Percentiles rank a stretch among this genome's conserved stretches.
Conservation (phyloP, 352 stramenopile genomes). For the Phytophthora sp. region DNA sequence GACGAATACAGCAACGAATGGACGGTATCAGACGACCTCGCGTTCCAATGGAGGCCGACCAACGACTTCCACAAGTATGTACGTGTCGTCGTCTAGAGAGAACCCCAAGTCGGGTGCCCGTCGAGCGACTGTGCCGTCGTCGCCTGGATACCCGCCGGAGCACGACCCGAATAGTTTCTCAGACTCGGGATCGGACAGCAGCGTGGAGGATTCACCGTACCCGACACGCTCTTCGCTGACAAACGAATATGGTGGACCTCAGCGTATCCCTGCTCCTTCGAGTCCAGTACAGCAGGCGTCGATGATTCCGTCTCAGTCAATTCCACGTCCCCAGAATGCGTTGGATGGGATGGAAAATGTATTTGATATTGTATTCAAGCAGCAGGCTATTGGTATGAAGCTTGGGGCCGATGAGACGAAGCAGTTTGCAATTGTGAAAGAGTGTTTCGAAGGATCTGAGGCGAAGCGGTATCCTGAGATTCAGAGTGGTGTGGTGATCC, state of each 20-base stretch:
- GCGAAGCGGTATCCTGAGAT: conserved; percentile 80
- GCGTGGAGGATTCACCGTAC: conserved; percentile 43
- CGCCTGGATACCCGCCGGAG: conserved; percentile 30
- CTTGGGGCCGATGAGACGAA: conserved; percentile 70
- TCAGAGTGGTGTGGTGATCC: conserved; percentile 79
- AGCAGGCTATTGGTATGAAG: conserved; percentile 86
- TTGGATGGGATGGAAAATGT: conserved; percentile 77
- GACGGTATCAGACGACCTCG: conserved; percentile 10
- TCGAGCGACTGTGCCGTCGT: conserved; percentile 23
- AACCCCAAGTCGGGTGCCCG: conserved; percentile 17
- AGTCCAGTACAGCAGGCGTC: conserved; percentile 36
- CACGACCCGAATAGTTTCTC: conserved; percentile 49
- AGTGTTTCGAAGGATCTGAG: conserved; percentile 82
- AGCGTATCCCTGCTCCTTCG: conserved; percentile 19
- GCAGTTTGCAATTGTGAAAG: conserved; percentile 83
- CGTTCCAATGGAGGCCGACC: conserved; percentile 1
- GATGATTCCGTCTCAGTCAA: conserved; percentile 32
- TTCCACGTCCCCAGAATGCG: conserved; percentile 33
- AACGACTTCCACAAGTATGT: conserved; percentile 20
- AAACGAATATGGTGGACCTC: conserved; percentile 29
- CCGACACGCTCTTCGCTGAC: conserved; percentile 27
- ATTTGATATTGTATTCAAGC: conserved; percentile 89
- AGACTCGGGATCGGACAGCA: conserved; percentile 65
- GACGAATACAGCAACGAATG: conserved; percentile 15
- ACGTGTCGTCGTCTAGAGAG: conserved; percentile 25